phyloP scores from a whole-genome alignment of 163 green algal species.

The Scenedesmus sp. region DNA sequence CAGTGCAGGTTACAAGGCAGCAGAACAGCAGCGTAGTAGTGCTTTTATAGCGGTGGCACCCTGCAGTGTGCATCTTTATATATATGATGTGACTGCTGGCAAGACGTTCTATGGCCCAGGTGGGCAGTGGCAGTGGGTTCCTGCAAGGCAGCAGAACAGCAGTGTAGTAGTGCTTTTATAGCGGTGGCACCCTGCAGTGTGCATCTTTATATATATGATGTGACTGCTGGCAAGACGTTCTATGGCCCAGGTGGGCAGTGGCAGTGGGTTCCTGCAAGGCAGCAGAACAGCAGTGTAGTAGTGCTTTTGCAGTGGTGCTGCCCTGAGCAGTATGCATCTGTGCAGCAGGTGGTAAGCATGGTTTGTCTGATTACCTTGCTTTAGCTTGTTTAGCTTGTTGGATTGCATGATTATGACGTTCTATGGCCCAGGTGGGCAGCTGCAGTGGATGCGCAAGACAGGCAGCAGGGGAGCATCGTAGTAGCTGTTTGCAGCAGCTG shows the following conservation, averaged over 20 bases:
- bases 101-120: constrained; percentile 68
- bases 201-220: constrained; percentile 61
- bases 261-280: background rate
- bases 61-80: constrained; percentile 37
- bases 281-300: background rate
- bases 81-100: constrained; percentile 66
- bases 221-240: constrained; percentile 59
- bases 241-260: constrained; percentile 61
- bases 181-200: constrained; percentile 10
- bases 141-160: background rate
- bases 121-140: background rate
- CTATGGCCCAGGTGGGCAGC: constrained; percentile 60
- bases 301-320: too few species aligned
- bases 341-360: too few species aligned
- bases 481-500: background rate
- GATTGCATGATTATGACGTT: constrained; percentile 54
- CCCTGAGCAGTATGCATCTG: constrained; percentile 24
- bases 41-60: too few species aligned
- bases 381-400: constrained; percentile 60
- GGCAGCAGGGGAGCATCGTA: too few species aligned
- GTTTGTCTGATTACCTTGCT: too few species aligned
- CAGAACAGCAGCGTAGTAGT: background rate
- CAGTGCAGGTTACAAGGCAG: background rate
- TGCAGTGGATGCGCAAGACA: too few species aligned
- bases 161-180: background rate